These are phyloP conservation scores for Chaetomium olivaceum DNA, from an alignment of 2,329 filamentous ascomycete species.

Conservation along the genomic window DNA sequence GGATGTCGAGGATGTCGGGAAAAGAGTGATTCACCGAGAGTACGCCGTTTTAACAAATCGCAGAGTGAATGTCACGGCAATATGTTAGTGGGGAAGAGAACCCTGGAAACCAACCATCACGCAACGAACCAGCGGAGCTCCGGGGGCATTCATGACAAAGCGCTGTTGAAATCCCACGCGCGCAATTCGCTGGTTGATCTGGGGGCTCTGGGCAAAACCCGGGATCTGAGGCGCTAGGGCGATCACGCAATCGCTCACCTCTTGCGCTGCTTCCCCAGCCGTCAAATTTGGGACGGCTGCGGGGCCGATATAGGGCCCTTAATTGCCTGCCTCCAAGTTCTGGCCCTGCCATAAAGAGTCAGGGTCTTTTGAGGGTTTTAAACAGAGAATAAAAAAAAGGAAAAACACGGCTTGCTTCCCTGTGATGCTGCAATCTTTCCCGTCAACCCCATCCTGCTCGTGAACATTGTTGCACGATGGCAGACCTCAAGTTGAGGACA, in stretches of 20 bases:
- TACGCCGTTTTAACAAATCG: slow-evolving; percentile 2
- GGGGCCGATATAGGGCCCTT: slow-evolving; percentile 34
- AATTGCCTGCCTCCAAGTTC: slow-evolving; percentile 26
- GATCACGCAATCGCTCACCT: slow-evolving; percentile 40
- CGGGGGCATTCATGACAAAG: slow-evolving; percentile 29
- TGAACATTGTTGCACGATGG: slow-evolving; percentile 27
- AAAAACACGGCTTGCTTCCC: slow-evolving; percentile 13
- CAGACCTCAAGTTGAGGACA: slow-evolving; percentile 50
- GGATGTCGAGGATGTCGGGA: background rate
- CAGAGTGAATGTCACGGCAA: background rate
- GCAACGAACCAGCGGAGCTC: slow-evolving; percentile 1
- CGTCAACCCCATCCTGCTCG: slow-evolving; percentile 35
- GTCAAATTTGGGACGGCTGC: slow-evolving; percentile 33
- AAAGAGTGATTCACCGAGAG: background rate
- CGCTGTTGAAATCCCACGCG: slow-evolving; percentile 31
- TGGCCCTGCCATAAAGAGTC: slow-evolving; percentile 26
- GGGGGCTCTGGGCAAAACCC: slow-evolving; percentile 30
- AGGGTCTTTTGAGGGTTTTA: slow-evolving; percentile 15
- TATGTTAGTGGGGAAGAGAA: slow-evolving; percentile 12
- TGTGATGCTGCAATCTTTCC: slow-evolving; percentile 40
- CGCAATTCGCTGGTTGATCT: slow-evolving; percentile 31
- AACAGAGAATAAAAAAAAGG: slow-evolving; percentile 10
- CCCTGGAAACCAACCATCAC: background rate
- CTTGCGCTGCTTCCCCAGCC: slow-evolving; percentile 22
- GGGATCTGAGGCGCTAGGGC: slow-evolving; percentile 34